Conservation (phyloP, 768 basidiomycete genomes). For the Pisolithus tinctorius region DNA sequence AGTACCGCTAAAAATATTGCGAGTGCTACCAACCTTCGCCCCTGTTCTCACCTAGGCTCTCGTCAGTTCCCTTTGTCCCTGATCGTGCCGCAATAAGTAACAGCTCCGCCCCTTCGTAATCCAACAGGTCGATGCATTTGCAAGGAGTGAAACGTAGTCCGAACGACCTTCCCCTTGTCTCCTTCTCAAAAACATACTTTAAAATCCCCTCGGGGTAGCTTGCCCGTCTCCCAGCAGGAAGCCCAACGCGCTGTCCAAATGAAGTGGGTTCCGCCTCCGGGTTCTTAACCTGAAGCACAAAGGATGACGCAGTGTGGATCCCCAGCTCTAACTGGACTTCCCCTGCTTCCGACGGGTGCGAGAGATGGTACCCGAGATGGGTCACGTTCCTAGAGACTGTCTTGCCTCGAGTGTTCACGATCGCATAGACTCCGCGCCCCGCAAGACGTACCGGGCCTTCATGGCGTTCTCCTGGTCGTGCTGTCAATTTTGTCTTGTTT, state of each 20-base stretch:
- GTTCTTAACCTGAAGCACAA: slow-evolving; percentile 58
- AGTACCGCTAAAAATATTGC: neutral
- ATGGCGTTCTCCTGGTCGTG: slow-evolving; percentile 40
- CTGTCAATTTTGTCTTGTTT: neutral
- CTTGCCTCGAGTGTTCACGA: slow-evolving; percentile 42
- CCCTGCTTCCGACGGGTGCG: slow-evolving; percentile 43
- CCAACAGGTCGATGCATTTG: slow-evolving; percentile 44
- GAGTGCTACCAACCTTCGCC: slow-evolving; percentile 36
- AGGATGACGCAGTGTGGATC: slow-evolving; percentile 45
- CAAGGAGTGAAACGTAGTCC: slow-evolving; percentile 49
- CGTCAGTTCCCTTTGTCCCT: slow-evolving; percentile 41
- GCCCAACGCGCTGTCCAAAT: slow-evolving; percentile 21
- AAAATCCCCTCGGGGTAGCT: slow-evolving; percentile 43
- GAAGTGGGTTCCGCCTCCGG: slow-evolving; percentile 38
- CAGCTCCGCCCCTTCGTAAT: slow-evolving; percentile 48
- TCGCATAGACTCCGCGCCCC: slow-evolving; percentile 53
- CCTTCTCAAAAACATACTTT: slow-evolving; percentile 42
- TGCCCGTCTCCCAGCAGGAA: slow-evolving; percentile 28
- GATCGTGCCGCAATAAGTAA: slow-evolving; percentile 47
- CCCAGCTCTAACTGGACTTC: slow-evolving; percentile 52
- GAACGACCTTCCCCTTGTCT: slow-evolving; percentile 38
- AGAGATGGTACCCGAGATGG: slow-evolving; percentile 53
- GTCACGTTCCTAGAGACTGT: slow-evolving; percentile 43
- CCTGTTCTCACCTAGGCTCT: slow-evolving; percentile 45
- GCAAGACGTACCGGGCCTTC: slow-evolving; percentile 46